A percentile compares a stretch with the other conserved stretches of the same genome.
Evolutionary conservation across 441 rosid genomes (phyloP).

Genomic region (Euphorbia schlechtendalii): DNA sequence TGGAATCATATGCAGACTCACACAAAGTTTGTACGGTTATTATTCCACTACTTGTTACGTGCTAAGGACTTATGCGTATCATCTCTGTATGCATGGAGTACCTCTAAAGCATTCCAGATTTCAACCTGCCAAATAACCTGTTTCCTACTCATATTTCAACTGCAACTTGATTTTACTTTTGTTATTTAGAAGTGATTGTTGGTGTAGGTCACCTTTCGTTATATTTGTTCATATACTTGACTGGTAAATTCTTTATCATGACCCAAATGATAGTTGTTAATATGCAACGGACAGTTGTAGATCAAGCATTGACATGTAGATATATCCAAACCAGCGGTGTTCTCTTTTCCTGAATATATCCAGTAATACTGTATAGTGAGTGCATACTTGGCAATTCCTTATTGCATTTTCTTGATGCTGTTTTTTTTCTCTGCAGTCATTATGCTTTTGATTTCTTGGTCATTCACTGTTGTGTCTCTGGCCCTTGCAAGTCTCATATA

Average conservation of each 20-base stretch:
- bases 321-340: background rate
- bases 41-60: background rate
- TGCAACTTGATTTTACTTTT: background rate
- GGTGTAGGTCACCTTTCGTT: background rate
- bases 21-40: background rate
- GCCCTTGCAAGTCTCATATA: slow-evolving; percentile 97
- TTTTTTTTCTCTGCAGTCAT: slow-evolving; percentile 62
- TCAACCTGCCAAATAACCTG: background rate
- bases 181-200: background rate
- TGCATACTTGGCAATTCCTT: background rate
- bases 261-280: background rate
- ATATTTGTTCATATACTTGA: background rate
- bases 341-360: background rate
- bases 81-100: background rate
- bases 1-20: background rate
- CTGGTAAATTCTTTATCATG: slow-evolving; percentile 1
- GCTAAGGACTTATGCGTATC: background rate
- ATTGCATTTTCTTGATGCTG: slow-evolving; percentile 12
- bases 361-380: background rate
- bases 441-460: slow-evolving; percentile 99
- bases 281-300: background rate
- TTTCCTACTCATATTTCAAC: background rate
- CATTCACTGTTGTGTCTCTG: slow-evolving; percentile 82
- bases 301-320: background rate
- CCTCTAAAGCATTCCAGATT: background rate